Evolutionary conservation across 306 rosid species (phyloP).

Genomic region (Quercus agrifolia): DNA sequence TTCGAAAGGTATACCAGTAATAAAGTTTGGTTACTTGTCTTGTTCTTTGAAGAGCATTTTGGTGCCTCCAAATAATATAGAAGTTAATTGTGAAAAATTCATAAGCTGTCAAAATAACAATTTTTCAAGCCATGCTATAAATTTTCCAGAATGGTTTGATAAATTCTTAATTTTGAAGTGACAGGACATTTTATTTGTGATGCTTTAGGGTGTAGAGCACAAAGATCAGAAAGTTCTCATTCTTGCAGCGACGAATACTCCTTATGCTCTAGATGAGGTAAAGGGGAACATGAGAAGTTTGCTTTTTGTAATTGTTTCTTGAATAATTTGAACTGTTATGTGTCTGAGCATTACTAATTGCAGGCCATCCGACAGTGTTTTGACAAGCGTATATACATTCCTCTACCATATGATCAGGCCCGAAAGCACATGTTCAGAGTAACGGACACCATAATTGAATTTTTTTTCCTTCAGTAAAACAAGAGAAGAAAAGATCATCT

Average conservation of each 20-base stretch:
- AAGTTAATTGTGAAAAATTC: background rate
- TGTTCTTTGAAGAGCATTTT: background rate
- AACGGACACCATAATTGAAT: constrained; percentile 23
- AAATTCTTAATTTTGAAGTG: background rate
- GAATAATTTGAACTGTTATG: background rate
- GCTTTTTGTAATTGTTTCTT: background rate
- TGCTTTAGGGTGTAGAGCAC: constrained; percentile 82
- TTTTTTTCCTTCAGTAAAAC: background rate
- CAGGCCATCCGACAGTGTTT: constrained; percentile 98
- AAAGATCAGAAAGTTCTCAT: constrained; percentile 96
- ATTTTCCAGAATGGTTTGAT: background rate
- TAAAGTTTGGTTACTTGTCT: background rate
- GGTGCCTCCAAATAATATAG: background rate
- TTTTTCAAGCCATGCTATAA: background rate
- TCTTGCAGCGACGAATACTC: constrained; percentile 99
- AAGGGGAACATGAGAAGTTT: constrained; percentile 19
- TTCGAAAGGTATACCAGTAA: background rate
- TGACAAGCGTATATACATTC: constrained; percentile 97
- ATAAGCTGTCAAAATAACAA: background rate
- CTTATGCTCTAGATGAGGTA: constrained; percentile 97
- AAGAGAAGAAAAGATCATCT: background rate
- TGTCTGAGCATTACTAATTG: constrained; percentile 34
- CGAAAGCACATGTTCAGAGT: constrained; percentile 97
- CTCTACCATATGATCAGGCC: constrained; percentile 91
- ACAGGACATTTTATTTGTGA: constrained; percentile 19